These are phyloP conservation scores for Cichorium intybus DNA, from an alignment of 140 eudicot species.

Conservation along the genomic window DNA sequence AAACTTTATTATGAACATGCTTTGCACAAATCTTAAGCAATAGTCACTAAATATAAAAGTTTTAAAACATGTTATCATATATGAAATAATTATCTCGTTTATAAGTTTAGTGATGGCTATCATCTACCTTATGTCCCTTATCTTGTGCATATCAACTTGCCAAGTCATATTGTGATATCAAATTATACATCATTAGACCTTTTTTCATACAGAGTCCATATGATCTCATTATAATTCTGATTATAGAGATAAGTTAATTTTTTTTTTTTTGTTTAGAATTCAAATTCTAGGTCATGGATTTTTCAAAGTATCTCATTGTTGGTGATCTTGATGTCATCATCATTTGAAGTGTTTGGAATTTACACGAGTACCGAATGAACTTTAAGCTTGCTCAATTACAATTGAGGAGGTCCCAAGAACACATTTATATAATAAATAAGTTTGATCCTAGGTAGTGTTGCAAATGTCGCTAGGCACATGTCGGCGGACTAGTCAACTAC, in stretches of 20 bases:
- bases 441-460: too few species aligned
- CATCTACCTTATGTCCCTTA: neutral
- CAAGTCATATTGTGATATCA: neutral
- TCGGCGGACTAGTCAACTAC: too few species aligned
- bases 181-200: neutral
- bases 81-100: neutral
- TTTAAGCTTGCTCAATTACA: too few species aligned
- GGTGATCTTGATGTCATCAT: too few species aligned
- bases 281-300: too few species aligned
- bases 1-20: neutral
- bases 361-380: too few species aligned
- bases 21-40: constrained; percentile 1
- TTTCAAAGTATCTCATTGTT: neutral
- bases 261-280: neutral
- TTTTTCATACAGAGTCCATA: neutral
- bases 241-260: neutral
- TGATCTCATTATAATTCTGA: neutral
- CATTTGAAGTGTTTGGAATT: too few species aligned
- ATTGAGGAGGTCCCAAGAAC: too few species aligned
- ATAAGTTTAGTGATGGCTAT: neutral
- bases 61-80: neutral
- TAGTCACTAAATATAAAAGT: neutral
- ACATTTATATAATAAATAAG: too few species aligned
- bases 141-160: neutral
- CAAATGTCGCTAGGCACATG: too few species aligned